Evolutionary conservation across 2,329 filamentous ascomycete genomes (phyloP).

Genomic region (Coniochaeta pulveracea): DNA sequence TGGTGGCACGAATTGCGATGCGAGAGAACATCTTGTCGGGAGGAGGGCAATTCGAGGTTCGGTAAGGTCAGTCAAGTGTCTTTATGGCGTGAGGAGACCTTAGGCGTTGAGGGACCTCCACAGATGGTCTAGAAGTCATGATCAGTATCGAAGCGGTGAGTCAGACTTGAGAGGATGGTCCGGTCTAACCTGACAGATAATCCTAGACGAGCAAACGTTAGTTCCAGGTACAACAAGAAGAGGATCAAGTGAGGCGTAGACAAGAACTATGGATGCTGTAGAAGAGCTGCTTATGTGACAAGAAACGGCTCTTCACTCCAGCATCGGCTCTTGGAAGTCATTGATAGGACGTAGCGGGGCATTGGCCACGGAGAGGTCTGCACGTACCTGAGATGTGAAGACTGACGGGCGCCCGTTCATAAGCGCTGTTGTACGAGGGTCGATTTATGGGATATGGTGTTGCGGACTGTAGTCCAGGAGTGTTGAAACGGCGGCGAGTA

Average conservation of each 20-base stretch:
- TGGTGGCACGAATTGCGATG: slow-evolving; percentile 39
- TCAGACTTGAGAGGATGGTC: slow-evolving; percentile 23
- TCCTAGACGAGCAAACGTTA: slow-evolving; percentile 42
- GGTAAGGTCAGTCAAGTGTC: slow-evolving; percentile 9
- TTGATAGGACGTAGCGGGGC: slow-evolving; percentile 5
- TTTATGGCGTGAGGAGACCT: slow-evolving; percentile 18
- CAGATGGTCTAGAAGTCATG: slow-evolving; percentile 32
- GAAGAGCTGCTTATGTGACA: background rate
- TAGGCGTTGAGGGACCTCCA: slow-evolving; percentile 40
- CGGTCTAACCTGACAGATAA: slow-evolving; percentile 69
- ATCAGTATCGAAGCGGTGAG: slow-evolving; percentile 32
- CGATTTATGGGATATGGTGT: too few relatives aligned
- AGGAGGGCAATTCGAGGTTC: slow-evolving; percentile 11
- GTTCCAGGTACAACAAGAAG: slow-evolving; percentile 11
- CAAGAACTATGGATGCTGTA: background rate
- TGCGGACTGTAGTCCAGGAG: slow-evolving; percentile 3
- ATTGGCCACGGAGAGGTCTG: background rate
- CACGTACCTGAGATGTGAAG: slow-evolving; percentile 75
- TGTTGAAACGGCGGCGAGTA: slow-evolving; percentile 1
- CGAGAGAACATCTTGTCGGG: slow-evolving; percentile 46
- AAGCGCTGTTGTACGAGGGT: slow-evolving; percentile 48
- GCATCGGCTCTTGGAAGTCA: background rate
- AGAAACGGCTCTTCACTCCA: too few relatives aligned
- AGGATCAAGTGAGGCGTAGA: slow-evolving; percentile 6
- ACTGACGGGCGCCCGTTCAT: slow-evolving; percentile 78